A percentile compares a stretch with the other conserved stretches of the same genome.
Evolutionary conservation across 1,284 basidiomycete species (phyloP).

Genomic region (Thecaphora thlaspeos): DNA sequence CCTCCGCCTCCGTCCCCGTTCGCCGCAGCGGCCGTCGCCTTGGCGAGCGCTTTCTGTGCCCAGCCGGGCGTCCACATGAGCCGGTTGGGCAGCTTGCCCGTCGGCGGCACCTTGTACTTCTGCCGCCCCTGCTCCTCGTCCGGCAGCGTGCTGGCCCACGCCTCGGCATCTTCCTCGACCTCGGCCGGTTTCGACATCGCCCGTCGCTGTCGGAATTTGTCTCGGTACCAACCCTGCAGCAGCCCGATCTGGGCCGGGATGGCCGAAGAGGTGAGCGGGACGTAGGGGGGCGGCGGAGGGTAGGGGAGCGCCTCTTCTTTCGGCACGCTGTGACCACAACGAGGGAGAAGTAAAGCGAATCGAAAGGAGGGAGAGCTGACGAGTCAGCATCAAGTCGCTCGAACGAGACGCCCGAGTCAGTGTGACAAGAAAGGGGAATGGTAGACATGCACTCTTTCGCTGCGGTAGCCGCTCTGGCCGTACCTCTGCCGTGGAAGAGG

Average conservation of each 20-base stretch:
- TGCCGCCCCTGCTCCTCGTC: constrained; percentile 51
- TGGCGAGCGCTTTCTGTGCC: background rate
- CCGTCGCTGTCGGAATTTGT: constrained; percentile 32
- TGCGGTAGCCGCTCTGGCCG: background rate
- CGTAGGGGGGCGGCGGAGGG: constrained; percentile 76
- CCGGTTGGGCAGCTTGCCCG: constrained; percentile 49
- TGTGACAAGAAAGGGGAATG: too few species aligned
- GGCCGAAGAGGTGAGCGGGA: constrained; percentile 68
- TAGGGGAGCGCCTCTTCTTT: constrained; percentile 60
- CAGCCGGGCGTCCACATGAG: constrained; percentile 17
- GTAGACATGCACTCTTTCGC: background rate
- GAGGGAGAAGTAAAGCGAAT: too few species aligned
- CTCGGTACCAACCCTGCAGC: constrained; percentile 69
- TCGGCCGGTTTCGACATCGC: constrained; percentile 5
- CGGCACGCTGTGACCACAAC: background rate
- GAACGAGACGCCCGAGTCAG: too few species aligned
- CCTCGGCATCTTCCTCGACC: constrained; percentile 1
- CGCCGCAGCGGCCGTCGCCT: background rate
- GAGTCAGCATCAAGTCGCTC: too few species aligned
- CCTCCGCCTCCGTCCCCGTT: background rate
- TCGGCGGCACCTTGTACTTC: constrained; percentile 52
- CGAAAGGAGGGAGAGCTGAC: too few species aligned
- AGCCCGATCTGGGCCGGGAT: constrained; percentile 80
- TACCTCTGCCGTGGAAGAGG: constrained; percentile 69
- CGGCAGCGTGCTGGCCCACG: constrained; percentile 19